phyloP scores from a whole-genome alignment of 148 eudicot species.

The Fagopyrum esculentum region DNA sequence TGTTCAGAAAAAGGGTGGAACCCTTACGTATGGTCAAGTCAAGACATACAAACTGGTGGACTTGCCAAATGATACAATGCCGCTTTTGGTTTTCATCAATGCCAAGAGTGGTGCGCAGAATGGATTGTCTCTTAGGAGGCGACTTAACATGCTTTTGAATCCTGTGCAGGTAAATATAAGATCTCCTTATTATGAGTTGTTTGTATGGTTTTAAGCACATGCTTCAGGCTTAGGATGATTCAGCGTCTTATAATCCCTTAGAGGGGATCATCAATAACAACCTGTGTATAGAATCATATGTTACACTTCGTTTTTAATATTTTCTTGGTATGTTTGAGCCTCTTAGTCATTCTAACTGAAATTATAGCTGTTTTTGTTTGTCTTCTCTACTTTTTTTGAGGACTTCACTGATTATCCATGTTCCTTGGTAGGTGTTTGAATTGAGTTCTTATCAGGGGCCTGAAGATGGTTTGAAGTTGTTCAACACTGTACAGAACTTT shows the following conservation, averaged over 20 bases:
- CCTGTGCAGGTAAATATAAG: conserved; percentile 62
- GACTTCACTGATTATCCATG: conserved; percentile 9
- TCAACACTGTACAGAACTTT: conserved; percentile 51
- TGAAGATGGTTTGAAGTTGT: conserved; percentile 64
- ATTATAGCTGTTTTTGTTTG: neutral
- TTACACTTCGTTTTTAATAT: neutral
- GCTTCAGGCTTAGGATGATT: neutral
- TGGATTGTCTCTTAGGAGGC: conserved; percentile 62
- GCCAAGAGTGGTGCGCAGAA: conserved; percentile 83
- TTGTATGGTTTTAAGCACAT: neutral
- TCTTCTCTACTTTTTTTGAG: neutral
- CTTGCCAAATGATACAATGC: conserved; percentile 68
- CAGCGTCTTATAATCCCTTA: neutral
- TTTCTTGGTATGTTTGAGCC: conserved; percentile 1
- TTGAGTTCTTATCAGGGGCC: conserved; percentile 72
- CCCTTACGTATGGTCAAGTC: conserved; percentile 30
- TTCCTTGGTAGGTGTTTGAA: conserved; percentile 60
- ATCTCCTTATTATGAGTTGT: neutral
- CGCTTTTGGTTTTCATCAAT: conserved; percentile 69
- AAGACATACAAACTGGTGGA: conserved; percentile 57
- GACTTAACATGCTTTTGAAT: conserved; percentile 70
- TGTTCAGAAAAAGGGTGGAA: conserved; percentile 36
- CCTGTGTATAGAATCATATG: neutral
- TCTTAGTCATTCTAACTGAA: neutral
- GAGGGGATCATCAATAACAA: neutral